A percentile compares a stretch with the other conserved stretches of the same genome.
These are phyloP conservation scores for Pseudogymnoascus sp. DNA, from an alignment of 2,329 filamentous ascomycete genomes.

Conservation along the genomic window DNA sequence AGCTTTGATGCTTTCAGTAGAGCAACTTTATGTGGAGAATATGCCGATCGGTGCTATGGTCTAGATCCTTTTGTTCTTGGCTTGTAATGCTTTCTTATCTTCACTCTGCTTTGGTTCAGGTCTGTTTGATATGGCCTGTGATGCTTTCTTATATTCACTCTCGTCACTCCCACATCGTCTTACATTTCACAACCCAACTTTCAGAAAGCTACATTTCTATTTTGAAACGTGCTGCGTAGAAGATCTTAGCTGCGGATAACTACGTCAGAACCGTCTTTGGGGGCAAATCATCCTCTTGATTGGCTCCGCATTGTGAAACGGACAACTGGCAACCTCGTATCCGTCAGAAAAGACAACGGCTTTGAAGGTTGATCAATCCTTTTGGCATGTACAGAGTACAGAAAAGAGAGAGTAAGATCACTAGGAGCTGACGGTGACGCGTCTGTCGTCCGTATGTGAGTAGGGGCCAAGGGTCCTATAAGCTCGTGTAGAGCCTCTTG, in stretches of 20 bases:
- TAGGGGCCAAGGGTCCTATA: neutral
- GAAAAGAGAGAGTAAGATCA: neutral
- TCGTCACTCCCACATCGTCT: neutral
- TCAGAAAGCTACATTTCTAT: neutral
- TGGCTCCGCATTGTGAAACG: slow-evolving; percentile 2
- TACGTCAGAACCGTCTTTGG: neutral
- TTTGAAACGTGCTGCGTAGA: neutral
- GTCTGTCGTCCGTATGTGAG: neutral
- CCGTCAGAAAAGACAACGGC: neutral
- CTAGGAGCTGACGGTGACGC: neutral
- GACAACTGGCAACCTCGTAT: neutral
- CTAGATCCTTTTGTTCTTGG: neutral
- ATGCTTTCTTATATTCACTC: neutral
- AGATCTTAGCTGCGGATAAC: slow-evolving; percentile 1
- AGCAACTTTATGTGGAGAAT: neutral
- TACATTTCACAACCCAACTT: neutral
- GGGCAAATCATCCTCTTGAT: neutral
- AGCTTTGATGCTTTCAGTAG: neutral
- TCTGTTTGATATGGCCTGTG: neutral
- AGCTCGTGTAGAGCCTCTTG: neutral
- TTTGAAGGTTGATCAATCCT: neutral
- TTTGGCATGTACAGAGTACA: neutral
- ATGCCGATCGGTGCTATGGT: neutral
- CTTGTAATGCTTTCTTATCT: neutral
- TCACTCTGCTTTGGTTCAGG: neutral